Evolutionary conservation across 2,329 filamentous ascomycete genomes (phyloP), one percentile per base, ranked within the genome.

Genomic region (Cladophialophora carrionii): DNA sequence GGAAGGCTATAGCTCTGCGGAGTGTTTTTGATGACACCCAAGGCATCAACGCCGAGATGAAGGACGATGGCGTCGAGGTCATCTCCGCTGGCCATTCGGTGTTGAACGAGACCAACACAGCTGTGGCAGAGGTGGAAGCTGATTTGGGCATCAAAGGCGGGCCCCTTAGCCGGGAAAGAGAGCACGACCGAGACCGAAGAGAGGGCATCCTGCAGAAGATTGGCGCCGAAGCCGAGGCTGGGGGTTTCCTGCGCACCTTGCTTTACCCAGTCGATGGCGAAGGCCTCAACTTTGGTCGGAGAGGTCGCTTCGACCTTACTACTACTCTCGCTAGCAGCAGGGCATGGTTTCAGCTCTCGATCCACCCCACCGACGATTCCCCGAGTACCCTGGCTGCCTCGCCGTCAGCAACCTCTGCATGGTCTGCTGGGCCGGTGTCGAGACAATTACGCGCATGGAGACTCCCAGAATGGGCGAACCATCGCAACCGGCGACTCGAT

Each of bases 31-130:
- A 99, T 71, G 95, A 98, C 72, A 86, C 83, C n/a, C 82, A 89
- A 22, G 95, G 95, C 58, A 97, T 99, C 79, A 98, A 98, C 72
- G 85, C 90, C 0, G 95, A 99, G 80, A 98, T 99, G 93, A 96
- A 94, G 73, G 89, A 94, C 68, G 95, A 99, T 71, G 95, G 95
- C 9, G 85, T 99, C 0, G 85, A 90, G n/a, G 84, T 96, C 1
- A 79, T 84, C 0, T 72, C 88, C 0, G 87, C 87, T 1, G 90
- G 90, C n/a, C 89, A 88, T 64, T 96, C 94, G 0, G 89, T 98
- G 9, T 76, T 94, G 14, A 88, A 90, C 43, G 93, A 97, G 75
- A 96, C 96, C 90, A 87, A 90, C 73, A 88, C 88, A 63, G 92
- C 93, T 1, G 86, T 97, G 4, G 79, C 87, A 0, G 88, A 91